A percentile compares a stretch with the other conserved stretches of the same genome.
These are phyloP conservation scores for Neospermospora avenae DNA, from an alignment of 2,329 filamentous ascomycete species.

Conservation along the genomic window DNA sequence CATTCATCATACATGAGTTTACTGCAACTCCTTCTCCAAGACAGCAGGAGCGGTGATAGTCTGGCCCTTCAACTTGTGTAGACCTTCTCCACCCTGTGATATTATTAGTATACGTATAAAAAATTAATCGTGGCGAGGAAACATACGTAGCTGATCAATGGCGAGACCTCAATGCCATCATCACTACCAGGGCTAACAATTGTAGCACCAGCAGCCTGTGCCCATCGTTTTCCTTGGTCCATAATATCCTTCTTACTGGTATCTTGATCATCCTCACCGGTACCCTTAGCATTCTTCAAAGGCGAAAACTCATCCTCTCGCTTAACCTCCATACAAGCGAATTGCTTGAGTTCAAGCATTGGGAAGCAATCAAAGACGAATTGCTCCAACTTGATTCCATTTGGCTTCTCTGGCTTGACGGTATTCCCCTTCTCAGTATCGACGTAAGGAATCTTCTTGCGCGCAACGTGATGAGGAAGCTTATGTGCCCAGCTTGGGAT, in stretches of 20 bases:
- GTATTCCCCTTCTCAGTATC: conserved; percentile 73
- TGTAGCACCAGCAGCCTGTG: conserved; percentile 71
- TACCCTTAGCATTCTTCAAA: conserved; percentile 83
- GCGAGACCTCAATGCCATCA: conserved; percentile 83
- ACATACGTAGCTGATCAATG: conserved; percentile 93
- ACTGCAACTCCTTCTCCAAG: conserved; percentile 43
- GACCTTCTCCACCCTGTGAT: conserved; percentile 58
- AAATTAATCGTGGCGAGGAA: background rate
- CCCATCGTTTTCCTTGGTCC: conserved; percentile 84
- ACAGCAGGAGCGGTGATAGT: conserved; percentile 51
- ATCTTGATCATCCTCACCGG: conserved; percentile 88
- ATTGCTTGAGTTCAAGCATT: conserved; percentile 78
- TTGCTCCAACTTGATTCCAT: conserved; percentile 98
- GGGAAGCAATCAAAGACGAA: conserved; percentile 99
- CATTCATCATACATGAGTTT: background rate
- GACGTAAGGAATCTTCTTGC: conserved; percentile 95
- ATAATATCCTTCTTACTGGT: conserved; percentile 91
- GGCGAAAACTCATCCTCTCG: conserved; percentile 98
- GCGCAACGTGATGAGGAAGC: conserved; percentile 91
- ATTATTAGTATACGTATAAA: conserved; percentile 46
- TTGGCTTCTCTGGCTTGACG: conserved; percentile 89
- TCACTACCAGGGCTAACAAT: conserved; percentile 63
- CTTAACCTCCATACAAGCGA: conserved; percentile 92
- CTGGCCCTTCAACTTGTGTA: conserved; percentile 53
- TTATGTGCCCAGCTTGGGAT: conserved; percentile 83